Evolutionary conservation across 2,329 filamentous ascomycete species (phyloP).

Genomic region (Colletotrichum lini): DNA sequence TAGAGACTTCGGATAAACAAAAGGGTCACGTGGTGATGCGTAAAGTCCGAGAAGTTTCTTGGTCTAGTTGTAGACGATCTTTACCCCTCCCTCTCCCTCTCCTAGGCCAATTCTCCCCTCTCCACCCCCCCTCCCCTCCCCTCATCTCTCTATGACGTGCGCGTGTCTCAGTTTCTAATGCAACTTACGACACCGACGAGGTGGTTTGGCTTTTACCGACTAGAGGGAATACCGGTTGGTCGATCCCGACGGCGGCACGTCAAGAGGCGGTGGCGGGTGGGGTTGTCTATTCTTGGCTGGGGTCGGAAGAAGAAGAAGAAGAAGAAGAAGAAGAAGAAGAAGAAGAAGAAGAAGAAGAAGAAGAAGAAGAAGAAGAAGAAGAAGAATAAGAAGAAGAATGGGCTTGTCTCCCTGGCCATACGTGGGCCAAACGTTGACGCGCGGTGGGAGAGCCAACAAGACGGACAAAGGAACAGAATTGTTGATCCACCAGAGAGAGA

Average conservation of each 20-base stretch:
- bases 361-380: too few species aligned
- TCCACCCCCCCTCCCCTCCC: too few species aligned
- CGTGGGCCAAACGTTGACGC: constrained; percentile 2
- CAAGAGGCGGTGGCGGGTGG: too few species aligned
- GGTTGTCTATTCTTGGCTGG: too few species aligned
- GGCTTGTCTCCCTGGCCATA: not conserved
- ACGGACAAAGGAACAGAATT: constrained; percentile 4
- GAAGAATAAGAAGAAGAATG: not conserved
- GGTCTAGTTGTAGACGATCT: too few species aligned
- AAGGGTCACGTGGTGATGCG: too few species aligned
- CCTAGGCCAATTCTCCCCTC: too few species aligned
- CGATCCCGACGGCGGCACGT: not conserved
- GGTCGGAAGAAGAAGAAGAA: too few species aligned
- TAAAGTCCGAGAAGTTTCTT: too few species aligned
- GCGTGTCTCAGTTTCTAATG: not conserved
- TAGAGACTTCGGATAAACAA: too few species aligned
- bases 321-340: not conserved
- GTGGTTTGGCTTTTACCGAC: not conserved
- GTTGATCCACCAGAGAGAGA: too few species aligned
- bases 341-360: not conserved
- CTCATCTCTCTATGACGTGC: constrained; percentile 8
- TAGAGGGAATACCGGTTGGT: not conserved
- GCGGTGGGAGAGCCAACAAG: not conserved
- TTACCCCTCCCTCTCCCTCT: too few species aligned
- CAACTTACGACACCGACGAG: not conserved